phyloP scores from a whole-genome alignment of 805 yeast genomes.

The Ogataea degrootiae region DNA sequence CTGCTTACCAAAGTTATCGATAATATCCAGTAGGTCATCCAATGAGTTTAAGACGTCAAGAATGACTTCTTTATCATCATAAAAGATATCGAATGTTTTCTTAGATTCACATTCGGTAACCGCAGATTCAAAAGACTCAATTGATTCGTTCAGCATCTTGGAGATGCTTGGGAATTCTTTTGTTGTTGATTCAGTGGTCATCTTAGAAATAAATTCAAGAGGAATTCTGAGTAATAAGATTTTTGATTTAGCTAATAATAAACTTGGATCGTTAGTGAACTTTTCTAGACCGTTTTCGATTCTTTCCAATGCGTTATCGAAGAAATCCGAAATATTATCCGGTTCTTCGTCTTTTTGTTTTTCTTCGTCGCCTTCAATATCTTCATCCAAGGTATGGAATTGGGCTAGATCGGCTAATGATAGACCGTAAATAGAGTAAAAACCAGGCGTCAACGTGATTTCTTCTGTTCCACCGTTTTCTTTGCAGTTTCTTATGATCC shows the following conservation, averaged over 20 bases:
- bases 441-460: slow-evolving; percentile 39
- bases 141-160: slow-evolving; percentile 41
- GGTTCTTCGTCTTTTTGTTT: slow-evolving; percentile 14
- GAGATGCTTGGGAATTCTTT: slow-evolving; percentile 34
- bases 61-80: slow-evolving; percentile 25
- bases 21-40: slow-evolving; percentile 65
- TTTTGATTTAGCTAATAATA: slow-evolving; percentile 52
- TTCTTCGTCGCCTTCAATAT: slow-evolving; percentile 15
- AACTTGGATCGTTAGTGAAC: slow-evolving; percentile 38
- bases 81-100: slow-evolving; percentile 14
- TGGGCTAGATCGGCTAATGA: slow-evolving; percentile 62
- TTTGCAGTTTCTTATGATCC: slow-evolving; percentile 52
- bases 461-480: slow-evolving; percentile 28
- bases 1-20: slow-evolving; percentile 59
- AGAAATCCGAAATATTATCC: slow-evolving; percentile 47
- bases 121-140: slow-evolving; percentile 42
- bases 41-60: slow-evolving; percentile 51
- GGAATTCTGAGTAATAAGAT: slow-evolving; percentile 57
- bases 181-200: slow-evolving; percentile 36
- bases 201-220: slow-evolving; percentile 48
- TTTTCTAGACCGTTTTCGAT: slow-evolving; percentile 51
- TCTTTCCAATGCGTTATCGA: slow-evolving; percentile 71
- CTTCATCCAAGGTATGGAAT: slow-evolving; percentile 36
- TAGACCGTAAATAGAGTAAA: slow-evolving; percentile 70
- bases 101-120: slow-evolving; percentile 27